Percentiles rank a stretch among this genome's conserved stretches.
Conservation (phyloP, 352 stramenopile species). For the Phytophthora pistaciae region DNA sequence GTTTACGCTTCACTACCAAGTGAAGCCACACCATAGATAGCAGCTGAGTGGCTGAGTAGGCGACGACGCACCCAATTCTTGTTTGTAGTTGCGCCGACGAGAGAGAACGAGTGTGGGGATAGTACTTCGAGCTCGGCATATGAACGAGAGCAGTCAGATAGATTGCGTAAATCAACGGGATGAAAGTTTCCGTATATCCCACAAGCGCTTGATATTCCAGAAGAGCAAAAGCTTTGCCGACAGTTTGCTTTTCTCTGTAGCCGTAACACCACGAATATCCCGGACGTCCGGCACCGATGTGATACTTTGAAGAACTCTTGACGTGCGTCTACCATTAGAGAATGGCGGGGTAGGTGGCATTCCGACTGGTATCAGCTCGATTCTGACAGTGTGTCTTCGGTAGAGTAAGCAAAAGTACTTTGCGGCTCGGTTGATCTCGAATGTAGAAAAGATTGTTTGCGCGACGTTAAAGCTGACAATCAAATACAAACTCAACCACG, state of each 20-base stretch:
- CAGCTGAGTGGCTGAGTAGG: background rate
- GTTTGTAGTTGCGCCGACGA: background rate
- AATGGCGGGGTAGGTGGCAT: too few species aligned
- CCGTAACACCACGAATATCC: background rate
- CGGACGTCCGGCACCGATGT: background rate
- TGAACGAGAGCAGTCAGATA: background rate
- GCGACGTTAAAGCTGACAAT: slow-evolving; percentile 6
- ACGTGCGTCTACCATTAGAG: background rate
- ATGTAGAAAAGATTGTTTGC: background rate
- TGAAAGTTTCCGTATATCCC: slow-evolving; percentile 1
- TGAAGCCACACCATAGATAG: slow-evolving; percentile 2
- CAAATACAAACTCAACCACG: slow-evolving; percentile 3
- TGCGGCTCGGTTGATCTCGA: slow-evolving; percentile 2
- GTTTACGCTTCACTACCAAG: slow-evolving; percentile 1
- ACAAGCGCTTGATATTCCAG: slow-evolving; percentile 11
- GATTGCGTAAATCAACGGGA: slow-evolving; percentile 3
- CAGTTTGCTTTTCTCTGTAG: background rate
- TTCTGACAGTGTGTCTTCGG: background rate
- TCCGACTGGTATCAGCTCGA: background rate
- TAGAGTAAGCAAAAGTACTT: background rate
- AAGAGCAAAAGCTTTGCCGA: slow-evolving; percentile 1
- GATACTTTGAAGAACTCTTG: background rate
- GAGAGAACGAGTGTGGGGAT: background rate
- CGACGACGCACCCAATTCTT: background rate
- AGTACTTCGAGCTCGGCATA: slow-evolving; percentile 8